Conservation (phyloP, 257 asterid genomes). For the Solanum pennellii region DNA sequence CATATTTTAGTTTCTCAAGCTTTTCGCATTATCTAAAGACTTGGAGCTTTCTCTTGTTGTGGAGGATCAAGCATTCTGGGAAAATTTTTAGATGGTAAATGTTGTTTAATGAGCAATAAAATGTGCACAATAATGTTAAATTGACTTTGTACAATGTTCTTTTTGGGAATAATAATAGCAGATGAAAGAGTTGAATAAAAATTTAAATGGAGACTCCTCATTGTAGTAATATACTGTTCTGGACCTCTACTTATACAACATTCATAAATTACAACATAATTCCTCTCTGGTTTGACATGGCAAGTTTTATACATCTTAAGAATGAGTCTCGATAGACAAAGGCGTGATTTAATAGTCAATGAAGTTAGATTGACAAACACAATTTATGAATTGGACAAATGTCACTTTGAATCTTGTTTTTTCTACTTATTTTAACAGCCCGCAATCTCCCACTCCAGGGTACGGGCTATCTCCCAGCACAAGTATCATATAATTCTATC, state of each 20-base stretch:
- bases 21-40: not conserved
- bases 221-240: not conserved
- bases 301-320: not conserved
- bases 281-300: not conserved
- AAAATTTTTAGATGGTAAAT: not conserved
- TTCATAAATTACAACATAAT: not conserved
- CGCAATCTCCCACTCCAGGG: too few relatives aligned
- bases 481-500: not conserved
- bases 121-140: not conserved
- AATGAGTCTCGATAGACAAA: not conserved
- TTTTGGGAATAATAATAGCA: not conserved
- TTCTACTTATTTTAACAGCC: too few relatives aligned
- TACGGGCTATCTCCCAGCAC: not conserved
- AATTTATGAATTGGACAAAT: not conserved
- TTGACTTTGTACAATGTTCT: not conserved
- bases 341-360: not conserved
- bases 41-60: not conserved
- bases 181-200: not conserved
- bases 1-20: not conserved
- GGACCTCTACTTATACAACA: not conserved
- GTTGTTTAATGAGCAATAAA: not conserved
- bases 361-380: not conserved
- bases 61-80: not conserved
- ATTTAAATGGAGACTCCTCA: not conserved
- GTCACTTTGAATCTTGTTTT: rapidly evolving